Percentiles rank a stretch among this genome's conserved stretches.
phyloP scores from a whole-genome alignment of 176 grass and related monocot species.

The maize (Zea mays) region Zm-B73-REFERENCE-NAM-5.0 NC_050099.1:170746001-170746500 shows the following conservation, averaged over 20 bases:
- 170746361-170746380: constrained; percentile 74
- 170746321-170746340: constrained; percentile 90
- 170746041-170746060: not conserved
- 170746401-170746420: constrained; percentile 87
- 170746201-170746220: not conserved
- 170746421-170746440: constrained; percentile 77
- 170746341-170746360: constrained; percentile 69
- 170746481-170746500: constrained; percentile 77
- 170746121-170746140: too few species aligned
- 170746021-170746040: not conserved
- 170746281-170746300: constrained; percentile 53
- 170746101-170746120: too few species aligned
- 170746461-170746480: constrained; percentile 83
- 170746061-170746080: too few species aligned
- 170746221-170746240: not conserved
- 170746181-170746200: too few species aligned
- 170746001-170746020: too few species aligned
- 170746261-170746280: constrained; percentile 43
- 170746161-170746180: too few species aligned
- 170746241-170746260: constrained; percentile 28
- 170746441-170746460: constrained; percentile 68
- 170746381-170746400: constrained; percentile 66
- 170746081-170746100: too few species aligned
- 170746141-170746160: too few species aligned
- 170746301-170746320: constrained; percentile 33